A percentile compares a stretch with the other conserved stretches of the same genome.
These are phyloP conservation scores for Cercospora canescens DNA, from an alignment of 2,329 filamentous ascomycete genomes.

Conservation along the genomic window DNA sequence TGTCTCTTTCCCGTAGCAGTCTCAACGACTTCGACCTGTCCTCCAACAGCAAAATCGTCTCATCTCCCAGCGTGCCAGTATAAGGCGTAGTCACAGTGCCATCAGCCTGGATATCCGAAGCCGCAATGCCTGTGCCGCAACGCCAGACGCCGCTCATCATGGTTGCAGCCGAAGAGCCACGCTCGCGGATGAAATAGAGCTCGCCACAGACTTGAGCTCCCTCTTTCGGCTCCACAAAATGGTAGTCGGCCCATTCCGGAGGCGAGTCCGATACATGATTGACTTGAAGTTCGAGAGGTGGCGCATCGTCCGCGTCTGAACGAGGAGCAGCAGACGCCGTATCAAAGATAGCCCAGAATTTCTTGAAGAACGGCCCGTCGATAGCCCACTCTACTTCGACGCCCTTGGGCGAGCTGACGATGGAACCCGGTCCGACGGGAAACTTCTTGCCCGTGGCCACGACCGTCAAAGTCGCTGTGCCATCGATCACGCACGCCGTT, in stretches of 20 bases:
- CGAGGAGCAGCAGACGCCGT: neutral
- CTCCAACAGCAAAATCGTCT: constrained; percentile 12
- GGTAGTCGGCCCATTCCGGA: neutral
- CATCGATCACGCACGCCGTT: neutral
- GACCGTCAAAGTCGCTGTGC: neutral
- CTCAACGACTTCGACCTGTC: constrained; percentile 5
- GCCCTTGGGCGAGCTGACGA: neutral
- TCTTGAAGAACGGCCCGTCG: neutral
- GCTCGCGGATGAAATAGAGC: neutral
- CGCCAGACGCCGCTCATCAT: neutral
- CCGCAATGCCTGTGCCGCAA: neutral
- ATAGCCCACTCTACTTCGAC: neutral
- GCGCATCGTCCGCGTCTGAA: neutral
- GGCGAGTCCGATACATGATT: neutral
- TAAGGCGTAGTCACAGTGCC: neutral
- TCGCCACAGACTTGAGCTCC: neutral
- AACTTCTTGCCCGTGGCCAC: neutral
- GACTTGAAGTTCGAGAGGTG: neutral
- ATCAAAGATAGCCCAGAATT: neutral
- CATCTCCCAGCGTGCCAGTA: constrained; percentile 1
- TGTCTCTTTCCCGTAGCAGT: constrained; percentile 6
- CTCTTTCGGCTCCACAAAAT: neutral
- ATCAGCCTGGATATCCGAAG: neutral
- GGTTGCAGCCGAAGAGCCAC: neutral
- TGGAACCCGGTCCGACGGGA: neutral